Percentiles rank a stretch among this genome's conserved stretches.
Evolutionary conservation across 2,329 filamentous ascomycete genomes (phyloP).

Genomic region (Alternaria burnsii): DNA sequence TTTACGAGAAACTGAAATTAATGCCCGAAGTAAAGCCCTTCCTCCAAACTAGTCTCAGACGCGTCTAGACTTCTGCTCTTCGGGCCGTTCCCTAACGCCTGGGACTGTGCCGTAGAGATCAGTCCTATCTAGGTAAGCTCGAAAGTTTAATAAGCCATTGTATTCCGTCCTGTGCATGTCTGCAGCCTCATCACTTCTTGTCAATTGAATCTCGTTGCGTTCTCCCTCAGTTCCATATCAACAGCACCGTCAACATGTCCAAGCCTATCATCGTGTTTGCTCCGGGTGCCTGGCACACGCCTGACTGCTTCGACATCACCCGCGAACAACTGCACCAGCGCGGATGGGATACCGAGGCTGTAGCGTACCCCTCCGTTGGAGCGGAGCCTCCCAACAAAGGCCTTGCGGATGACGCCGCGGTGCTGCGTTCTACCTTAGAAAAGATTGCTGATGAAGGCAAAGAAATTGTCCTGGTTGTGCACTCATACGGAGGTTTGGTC

Average conservation of each 20-base stretch:
- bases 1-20: not conserved
- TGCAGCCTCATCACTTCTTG: not conserved
- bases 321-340: constrained; percentile 8
- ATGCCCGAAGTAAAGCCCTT: not conserved
- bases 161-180: not conserved
- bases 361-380: constrained; percentile 8
- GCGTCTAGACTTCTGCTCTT: not conserved
- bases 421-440: constrained; percentile 5
- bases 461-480: constrained; percentile 6
- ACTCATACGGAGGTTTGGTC: constrained; percentile 11
- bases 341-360: constrained; percentile 9
- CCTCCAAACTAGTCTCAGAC: not conserved
- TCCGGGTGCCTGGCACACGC: constrained; percentile 6
- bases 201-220: not conserved
- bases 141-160: not conserved
- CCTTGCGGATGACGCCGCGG: constrained; percentile 4
- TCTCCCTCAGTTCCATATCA: not conserved
- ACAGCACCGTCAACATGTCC: not conserved
- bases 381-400: constrained; percentile 11
- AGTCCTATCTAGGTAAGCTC: not conserved
- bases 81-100: not conserved
- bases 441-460: constrained; percentile 4
- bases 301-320: constrained; percentile 4
- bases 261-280: constrained; percentile 6
- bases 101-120: not conserved